Percentiles rank a stretch among this genome's conserved stretches.
These are phyloP conservation scores for Apium graveolens DNA, from an alignment of 129 eudicot genomes.

Conservation along the genomic window DNA sequence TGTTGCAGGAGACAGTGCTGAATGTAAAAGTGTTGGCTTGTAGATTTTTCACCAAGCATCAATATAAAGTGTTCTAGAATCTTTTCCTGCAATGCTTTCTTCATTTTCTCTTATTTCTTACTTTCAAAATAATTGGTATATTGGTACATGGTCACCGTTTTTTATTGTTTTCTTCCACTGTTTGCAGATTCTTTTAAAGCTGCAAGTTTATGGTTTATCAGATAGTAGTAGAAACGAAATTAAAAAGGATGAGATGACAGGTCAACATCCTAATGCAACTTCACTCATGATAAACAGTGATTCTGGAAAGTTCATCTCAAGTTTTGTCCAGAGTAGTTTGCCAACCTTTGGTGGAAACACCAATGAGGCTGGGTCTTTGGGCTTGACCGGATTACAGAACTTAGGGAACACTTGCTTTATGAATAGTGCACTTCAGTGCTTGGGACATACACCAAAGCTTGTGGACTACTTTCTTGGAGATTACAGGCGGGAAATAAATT, in stretches of 20 bases:
- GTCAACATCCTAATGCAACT: slow-evolving; percentile 25
- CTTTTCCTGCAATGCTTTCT: not conserved
- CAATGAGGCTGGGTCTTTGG: slow-evolving; percentile 80
- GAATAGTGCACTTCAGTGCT: slow-evolving; percentile 98
- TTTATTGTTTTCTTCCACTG: slow-evolving; percentile 8
- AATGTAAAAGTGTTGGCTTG: not conserved
- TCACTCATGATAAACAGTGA: slow-evolving; percentile 52
- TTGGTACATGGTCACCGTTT: not conserved
- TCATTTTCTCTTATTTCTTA: not conserved
- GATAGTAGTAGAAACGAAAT: slow-evolving; percentile 51
- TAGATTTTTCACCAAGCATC: not conserved
- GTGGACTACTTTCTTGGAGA: slow-evolving; percentile 99
- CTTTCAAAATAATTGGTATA: not conserved
- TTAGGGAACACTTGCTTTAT: slow-evolving; percentile 96
- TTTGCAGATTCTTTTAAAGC: slow-evolving; percentile 70
- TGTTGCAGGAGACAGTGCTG: not conserved
- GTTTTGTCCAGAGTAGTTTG: slow-evolving; percentile 33
- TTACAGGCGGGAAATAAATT: slow-evolving; percentile 80
- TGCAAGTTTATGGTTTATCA: slow-evolving; percentile 95
- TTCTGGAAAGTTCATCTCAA: slow-evolving; percentile 21
- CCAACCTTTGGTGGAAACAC: slow-evolving; percentile 32
- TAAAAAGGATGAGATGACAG: slow-evolving; percentile 51
- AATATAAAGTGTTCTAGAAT: not conserved
- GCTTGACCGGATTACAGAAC: slow-evolving; percentile 91
- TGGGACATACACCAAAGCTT: slow-evolving; percentile 95